Evolutionary conservation across 2,329 filamentous ascomycete genomes (phyloP), one percentile per base, ranked within the genome.

Genomic region (Aspergillus niger): DNA sequence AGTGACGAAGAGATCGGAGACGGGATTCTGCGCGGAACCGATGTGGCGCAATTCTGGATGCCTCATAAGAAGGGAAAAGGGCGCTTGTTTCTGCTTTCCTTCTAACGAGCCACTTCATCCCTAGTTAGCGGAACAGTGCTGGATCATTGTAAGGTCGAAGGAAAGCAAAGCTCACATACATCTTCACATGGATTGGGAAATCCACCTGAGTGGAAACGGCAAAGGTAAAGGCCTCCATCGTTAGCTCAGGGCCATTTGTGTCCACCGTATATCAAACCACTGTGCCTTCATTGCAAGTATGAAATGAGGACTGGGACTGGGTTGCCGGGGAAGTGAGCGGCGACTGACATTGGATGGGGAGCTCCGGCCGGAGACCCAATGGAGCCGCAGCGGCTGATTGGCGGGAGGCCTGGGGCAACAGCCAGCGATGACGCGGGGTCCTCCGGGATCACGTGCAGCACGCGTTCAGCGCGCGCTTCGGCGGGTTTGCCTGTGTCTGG

Each of bases 141-240:
- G 30, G 17, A 28, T 51, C 8, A 50, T 43, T 20, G 20, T 36
- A 28, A 11, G 8, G 8, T 11, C 11, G 11, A 43, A 2, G 41
- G 48, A n/a, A 52, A 41, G 8, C 8, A 30, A 32, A n/a, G 50
- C 43, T 32, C 57, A 80, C 84, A 65, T 79, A 88, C 86, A 89
- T 85, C 77, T 85, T 86, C 63, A 89, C 79, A 69, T 83, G 81
- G 57, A 89, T 81, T 20, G 90, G 87, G 65, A 93, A 86, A 69
- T 92, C 85, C 69, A 98, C 83, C 76, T 91, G 88, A 66, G 92
- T 90, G 61, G 95, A 97, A 72, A 89, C 91, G 67, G 92, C 93
- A 81, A 98, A 98, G 30, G 93, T 96, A 78, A 97, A 97, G 55
- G 93, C 90, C 79, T 99, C 95, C 92, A 97, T 97, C 47, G 60